These are phyloP conservation scores for Capronia coronata DNA, from an alignment of 2,329 filamentous ascomycete species.

Conservation along the genomic window DNA sequence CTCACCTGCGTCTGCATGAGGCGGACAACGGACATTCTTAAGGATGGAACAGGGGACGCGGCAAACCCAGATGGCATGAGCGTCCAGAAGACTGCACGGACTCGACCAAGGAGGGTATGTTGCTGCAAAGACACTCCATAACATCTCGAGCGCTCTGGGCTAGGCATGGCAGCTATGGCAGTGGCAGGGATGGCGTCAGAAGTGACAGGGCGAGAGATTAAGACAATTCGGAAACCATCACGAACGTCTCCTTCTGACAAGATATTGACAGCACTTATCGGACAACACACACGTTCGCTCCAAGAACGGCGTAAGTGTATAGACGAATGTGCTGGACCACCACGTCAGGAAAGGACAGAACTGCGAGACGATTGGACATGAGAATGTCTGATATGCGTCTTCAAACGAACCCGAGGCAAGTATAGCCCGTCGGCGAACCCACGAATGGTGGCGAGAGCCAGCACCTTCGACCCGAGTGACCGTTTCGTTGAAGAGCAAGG, in stretches of 20 bases:
- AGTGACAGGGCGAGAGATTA: slow-evolving; percentile 17
- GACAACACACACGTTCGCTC: no score
- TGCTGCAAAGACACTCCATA: background rate
- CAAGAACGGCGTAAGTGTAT: background rate
- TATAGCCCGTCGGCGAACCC: background rate
- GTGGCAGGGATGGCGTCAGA: slow-evolving; percentile 12
- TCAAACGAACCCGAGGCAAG: background rate
- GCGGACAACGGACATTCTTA: slow-evolving; percentile 1
- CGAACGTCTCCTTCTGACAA: background rate
- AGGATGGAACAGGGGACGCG: slow-evolving; percentile 1
- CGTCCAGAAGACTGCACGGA: background rate
- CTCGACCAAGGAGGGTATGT: slow-evolving; percentile 6
- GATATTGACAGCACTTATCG: background rate
- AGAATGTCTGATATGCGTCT: background rate
- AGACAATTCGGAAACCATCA: slow-evolving; percentile 5
- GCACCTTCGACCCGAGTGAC: no score
- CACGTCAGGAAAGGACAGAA: background rate
- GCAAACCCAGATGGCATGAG: slow-evolving; percentile 3
- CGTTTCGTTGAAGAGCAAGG: no score
- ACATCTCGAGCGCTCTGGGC: slow-evolving; percentile 15
- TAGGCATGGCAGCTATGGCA: slow-evolving; percentile 10
- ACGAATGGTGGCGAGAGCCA: background rate
- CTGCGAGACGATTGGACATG: background rate
- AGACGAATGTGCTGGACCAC: background rate
- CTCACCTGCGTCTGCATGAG: background rate